These are phyloP conservation scores for Arabis hirsuta DNA, from an alignment of 345 rosid genomes.

Conservation along the genomic window DNA sequence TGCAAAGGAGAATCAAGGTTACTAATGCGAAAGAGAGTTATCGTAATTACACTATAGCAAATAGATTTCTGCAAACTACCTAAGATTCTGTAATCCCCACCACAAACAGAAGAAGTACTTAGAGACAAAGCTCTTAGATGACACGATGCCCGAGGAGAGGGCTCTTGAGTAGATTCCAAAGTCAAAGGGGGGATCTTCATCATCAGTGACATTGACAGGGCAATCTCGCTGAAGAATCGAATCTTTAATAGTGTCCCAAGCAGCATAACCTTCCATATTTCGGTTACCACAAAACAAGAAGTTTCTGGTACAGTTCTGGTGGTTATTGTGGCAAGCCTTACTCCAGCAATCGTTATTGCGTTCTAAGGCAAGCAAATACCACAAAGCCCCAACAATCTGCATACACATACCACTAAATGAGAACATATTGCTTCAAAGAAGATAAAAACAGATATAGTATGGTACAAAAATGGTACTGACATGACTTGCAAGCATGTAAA, in stretches of 20 bases:
- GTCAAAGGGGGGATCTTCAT: conserved; percentile 61
- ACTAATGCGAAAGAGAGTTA: background rate
- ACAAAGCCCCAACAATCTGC: conserved; percentile 94
- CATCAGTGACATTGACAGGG: conserved; percentile 42
- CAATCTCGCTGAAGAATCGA: conserved; percentile 48
- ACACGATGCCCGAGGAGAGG: conserved; percentile 67
- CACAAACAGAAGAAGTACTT: conserved; percentile 89
- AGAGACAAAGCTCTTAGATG: conserved; percentile 70
- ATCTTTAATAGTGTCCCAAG: conserved; percentile 51
- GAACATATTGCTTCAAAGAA: background rate
- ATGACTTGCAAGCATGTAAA: conserved; percentile 99
- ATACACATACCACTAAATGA: conserved; percentile 11
- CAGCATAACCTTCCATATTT: conserved; percentile 50
- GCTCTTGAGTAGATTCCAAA: conserved; percentile 78
- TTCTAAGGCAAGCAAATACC: conserved; percentile 90
- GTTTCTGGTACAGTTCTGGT: conserved; percentile 43
- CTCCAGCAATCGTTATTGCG: conserved; percentile 87
- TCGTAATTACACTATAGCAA: background rate
- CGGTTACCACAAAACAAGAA: conserved; percentile 83
- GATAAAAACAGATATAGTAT: background rate
- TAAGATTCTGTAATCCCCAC: conserved; percentile 99
- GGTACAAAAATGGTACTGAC: conserved; percentile 50
- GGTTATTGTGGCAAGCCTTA: conserved; percentile 45
- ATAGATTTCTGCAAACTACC: conserved; percentile 48
- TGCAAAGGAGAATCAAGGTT: conserved; percentile 36